Evolutionary conservation across 768 basidiomycete species (phyloP).

Genomic region (Hydnum rufescens): DNA sequence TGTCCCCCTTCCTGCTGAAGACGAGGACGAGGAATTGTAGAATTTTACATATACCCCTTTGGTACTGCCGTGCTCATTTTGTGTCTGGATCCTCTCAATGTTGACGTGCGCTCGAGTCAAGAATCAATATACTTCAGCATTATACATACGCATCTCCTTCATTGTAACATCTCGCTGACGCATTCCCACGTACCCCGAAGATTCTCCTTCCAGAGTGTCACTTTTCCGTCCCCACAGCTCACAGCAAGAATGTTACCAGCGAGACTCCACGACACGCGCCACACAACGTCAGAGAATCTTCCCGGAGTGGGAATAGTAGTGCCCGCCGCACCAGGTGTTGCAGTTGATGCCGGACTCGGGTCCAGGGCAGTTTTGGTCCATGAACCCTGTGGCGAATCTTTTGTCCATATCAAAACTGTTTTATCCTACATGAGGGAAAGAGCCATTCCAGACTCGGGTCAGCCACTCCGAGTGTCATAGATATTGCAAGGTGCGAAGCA

Average conservation of each 20-base stretch:
- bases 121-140: no score
- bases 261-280: constrained; percentile 97
- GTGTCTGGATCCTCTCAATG: no score
- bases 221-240: constrained; percentile 94
- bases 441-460: neutral
- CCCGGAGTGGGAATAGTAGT: constrained; percentile 30
- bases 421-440: constrained; percentile 31
- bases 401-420: constrained; percentile 82
- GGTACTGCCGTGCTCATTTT: no score
- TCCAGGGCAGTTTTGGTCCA: constrained; percentile 74
- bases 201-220: constrained; percentile 96
- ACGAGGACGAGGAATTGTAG: neutral
- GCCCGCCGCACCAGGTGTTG: no score
- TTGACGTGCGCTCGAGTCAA: no score
- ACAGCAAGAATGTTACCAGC: constrained; percentile 93
- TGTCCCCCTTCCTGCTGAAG: neutral
- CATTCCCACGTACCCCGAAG: constrained; percentile 91
- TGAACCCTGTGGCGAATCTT: constrained; percentile 47
- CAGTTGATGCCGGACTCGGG: constrained; percentile 29
- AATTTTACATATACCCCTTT: no score
- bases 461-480: neutral
- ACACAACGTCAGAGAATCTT: constrained; percentile 92
- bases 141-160: no score
- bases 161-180: constrained; percentile 57
- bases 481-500: constrained; percentile 11